Conservation (phyloP, 768 basidiomycete genomes). For the Russula ochroleuca region DNA sequence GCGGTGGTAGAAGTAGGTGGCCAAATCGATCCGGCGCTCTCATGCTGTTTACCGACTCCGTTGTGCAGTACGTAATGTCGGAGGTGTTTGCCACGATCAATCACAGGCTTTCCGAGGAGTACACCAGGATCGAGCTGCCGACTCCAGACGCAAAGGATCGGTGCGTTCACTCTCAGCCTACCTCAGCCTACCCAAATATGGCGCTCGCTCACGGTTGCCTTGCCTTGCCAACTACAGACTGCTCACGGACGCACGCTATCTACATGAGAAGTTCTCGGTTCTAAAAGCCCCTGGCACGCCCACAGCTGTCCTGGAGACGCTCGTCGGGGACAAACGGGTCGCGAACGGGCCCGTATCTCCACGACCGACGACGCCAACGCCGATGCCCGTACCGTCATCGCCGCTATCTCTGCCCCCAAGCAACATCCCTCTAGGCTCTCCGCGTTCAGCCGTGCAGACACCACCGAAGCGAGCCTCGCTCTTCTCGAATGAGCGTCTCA, state of each 20-base stretch:
- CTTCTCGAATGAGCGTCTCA: conserved; percentile 38
- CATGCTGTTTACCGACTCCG: conserved; percentile 4
- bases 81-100: conserved; percentile 94
- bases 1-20: conserved; percentile 75
- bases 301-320: conserved; percentile 76
- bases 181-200: neutral
- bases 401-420: conserved; percentile 20
- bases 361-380: conserved; percentile 9
- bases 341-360: neutral
- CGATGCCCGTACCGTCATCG: neutral
- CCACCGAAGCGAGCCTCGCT: conserved; percentile 21
- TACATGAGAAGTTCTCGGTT: conserved; percentile 69
- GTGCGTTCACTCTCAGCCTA: conserved; percentile 41
- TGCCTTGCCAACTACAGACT: conserved; percentile 50
- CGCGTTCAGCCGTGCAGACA: neutral
- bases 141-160: conserved; percentile 81
- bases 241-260: conserved; percentile 69
- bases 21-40: neutral
- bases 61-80: conserved; percentile 77
- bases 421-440: conserved; percentile 13
- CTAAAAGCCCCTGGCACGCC: conserved; percentile 65
- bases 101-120: conserved; percentile 85
- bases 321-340: conserved; percentile 68
- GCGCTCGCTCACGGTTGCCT: conserved; percentile 10
- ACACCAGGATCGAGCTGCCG: conserved; percentile 74